Conservation (phyloP, 1,139 yeast species). For the Taiozyma sp. region DNA sequence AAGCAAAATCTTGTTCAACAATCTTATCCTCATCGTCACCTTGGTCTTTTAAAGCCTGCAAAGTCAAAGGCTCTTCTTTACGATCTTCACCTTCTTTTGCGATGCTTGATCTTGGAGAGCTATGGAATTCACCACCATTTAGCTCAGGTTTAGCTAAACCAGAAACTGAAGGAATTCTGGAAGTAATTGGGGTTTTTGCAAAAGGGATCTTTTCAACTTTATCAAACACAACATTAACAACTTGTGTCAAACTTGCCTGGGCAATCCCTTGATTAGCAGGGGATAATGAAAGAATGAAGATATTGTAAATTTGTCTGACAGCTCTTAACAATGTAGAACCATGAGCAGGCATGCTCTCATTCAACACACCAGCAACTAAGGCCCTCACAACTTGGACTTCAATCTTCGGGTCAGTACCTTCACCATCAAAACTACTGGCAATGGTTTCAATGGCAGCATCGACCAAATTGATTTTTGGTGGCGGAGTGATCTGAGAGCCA, state of each 20-base stretch:
- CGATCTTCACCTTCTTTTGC: neutral
- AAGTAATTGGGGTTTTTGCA: constrained; percentile 9
- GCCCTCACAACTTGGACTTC: constrained; percentile 94
- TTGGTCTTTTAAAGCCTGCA: constrained; percentile 51
- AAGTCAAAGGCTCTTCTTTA: constrained; percentile 40
- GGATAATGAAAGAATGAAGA: constrained; percentile 78
- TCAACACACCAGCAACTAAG: constrained; percentile 79
- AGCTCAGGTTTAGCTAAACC: constrained; percentile 3
- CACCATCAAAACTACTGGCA: constrained; percentile 84
- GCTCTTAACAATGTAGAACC: constrained; percentile 89
- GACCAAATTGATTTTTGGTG: constrained; percentile 55
- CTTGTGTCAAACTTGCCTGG: constrained; percentile 91
- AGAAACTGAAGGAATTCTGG: constrained; percentile 3
- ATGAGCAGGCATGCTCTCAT: constrained; percentile 80
- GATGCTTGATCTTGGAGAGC: neutral
- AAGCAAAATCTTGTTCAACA: constrained; percentile 38
- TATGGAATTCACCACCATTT: constrained; percentile 1
- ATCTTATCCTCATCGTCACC: constrained; percentile 54
- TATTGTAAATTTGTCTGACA: constrained; percentile 87
- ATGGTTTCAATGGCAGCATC: constrained; percentile 86
- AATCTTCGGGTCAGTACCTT: constrained; percentile 82
- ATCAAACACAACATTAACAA: constrained; percentile 80
- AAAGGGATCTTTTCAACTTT: constrained; percentile 43
- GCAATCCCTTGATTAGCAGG: constrained; percentile 90
- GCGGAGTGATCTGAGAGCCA: constrained; percentile 40